Base-by-base conservation (phyloP, 345 rosid species). In the Populus pruinosa region DNA sequence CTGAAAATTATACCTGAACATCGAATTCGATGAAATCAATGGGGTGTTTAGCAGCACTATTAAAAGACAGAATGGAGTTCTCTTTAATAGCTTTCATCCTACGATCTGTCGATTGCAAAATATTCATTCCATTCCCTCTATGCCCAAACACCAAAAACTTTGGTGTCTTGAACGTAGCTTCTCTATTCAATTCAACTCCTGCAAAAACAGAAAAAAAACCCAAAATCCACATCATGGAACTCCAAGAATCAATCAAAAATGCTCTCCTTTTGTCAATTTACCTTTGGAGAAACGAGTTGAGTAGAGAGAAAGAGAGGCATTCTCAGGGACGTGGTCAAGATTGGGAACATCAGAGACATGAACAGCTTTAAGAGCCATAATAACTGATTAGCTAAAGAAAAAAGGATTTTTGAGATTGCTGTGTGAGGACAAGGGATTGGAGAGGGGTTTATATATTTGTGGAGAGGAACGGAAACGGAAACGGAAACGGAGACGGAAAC, bases 11-110 rank as follows among this genome's bases (percentile, higher is more conserved):
- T 56, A 96, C 99, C 99, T 96, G 99, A 83, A 96, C 99, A 78
- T 96, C 99, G n/a, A 96, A 96, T 83, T 96, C 99, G 71, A 94
- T 76, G 86, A 85, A 96, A 79, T 96, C 95, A 62, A 94, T 74
- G 0, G 97, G 96, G 59, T 80, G 86, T 61, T 88, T 85, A 5
- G 97, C 93, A 41, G 98, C 97, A 17, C 87, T 27, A 70, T 92
- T 92, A 83, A 96, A 96, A 18, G 98, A 96, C 38, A 83, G 67
- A 49, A 93, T 87, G 3, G 97, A 86, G 86, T 96, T 96, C 84
- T 93, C 98, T 59, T 91, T 94, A 78, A 89, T 76, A 29, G 86
- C 90, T 83, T 70, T 87, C 88, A 87, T 86, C 80, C 97, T 94
- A 73, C 44, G 71, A 80, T 96, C 97, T 38, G 81, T 43, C 0